These are phyloP conservation scores for Ajuga reptans DNA, from an alignment of 305 asterid species.

Conservation along the genomic window DNA sequence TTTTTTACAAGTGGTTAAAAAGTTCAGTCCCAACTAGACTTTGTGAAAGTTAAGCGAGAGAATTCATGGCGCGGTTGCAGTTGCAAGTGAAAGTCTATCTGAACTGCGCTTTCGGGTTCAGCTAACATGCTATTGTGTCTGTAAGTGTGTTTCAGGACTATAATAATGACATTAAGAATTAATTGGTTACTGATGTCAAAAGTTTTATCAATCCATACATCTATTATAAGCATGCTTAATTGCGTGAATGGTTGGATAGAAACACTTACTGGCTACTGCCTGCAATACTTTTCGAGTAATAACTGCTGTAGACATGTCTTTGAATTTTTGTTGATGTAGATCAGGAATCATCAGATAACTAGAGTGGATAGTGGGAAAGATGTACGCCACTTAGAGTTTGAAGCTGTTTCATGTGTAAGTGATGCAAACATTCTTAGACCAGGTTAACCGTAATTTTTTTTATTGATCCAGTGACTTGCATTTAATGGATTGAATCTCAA, in stretches of 20 bases:
- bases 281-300: slow-evolving; percentile 1
- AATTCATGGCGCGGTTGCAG: neutral
- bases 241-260: neutral
- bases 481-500: neutral
- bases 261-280: slow-evolving; percentile 19
- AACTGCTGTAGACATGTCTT: neutral
- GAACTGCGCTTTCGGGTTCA: neutral
- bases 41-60: neutral
- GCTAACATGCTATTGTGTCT: neutral
- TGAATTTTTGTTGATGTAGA: slow-evolving; percentile 39
- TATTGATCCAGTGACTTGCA: slow-evolving; percentile 6
- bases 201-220: slow-evolving; percentile 1
- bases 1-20: neutral
- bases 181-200: neutral
- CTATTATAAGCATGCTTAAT: neutral
- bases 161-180: neutral
- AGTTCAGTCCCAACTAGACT: neutral
- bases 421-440: slow-evolving; percentile 18
- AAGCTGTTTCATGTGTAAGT: slow-evolving; percentile 87
- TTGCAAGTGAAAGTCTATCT: neutral
- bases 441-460: neutral
- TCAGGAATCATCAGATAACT: slow-evolving; percentile 42
- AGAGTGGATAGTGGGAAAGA: slow-evolving; percentile 58
- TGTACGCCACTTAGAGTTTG: slow-evolving; percentile 80
- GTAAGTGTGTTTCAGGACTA: neutral